These are phyloP conservation scores for Coemansia sp. DNA, from an alignment of 192 early-diverging fungal species.

Conservation along the genomic window DNA sequence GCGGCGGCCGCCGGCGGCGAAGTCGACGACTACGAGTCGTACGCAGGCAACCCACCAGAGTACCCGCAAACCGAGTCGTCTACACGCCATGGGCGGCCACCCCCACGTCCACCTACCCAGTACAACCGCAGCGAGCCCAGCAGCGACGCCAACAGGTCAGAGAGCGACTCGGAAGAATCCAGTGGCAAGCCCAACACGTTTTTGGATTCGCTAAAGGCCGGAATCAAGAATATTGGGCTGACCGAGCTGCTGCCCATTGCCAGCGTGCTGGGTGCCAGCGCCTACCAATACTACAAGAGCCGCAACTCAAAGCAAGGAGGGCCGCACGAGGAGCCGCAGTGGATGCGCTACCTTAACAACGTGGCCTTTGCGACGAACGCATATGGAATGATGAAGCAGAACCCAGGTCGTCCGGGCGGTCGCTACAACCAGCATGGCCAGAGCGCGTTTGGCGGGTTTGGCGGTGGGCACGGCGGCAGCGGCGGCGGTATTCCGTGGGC, in stretches of 20 bases:
- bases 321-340: constrained; percentile 26
- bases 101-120: constrained; percentile 6
- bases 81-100: constrained; percentile 3
- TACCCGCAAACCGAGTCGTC: constrained; percentile 3
- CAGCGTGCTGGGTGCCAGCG: constrained; percentile 21
- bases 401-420: background rate
- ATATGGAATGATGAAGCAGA: constrained; percentile 8
- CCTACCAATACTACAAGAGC: constrained; percentile 29
- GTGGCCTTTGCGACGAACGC: constrained; percentile 22
- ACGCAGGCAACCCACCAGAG: constrained; percentile 1
- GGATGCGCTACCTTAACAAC: constrained; percentile 28
- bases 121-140: constrained; percentile 2
- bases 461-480: background rate
- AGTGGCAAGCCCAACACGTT: constrained; percentile 12
- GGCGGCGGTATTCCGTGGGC: constrained; percentile 21
- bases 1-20: constrained; percentile 3
- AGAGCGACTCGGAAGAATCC: constrained; percentile 20
- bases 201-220: constrained; percentile 30
- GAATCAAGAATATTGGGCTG: constrained; percentile 20
- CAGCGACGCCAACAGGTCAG: constrained; percentile 8
- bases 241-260: constrained; percentile 28
- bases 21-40: constrained; percentile 17
- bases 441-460: background rate
- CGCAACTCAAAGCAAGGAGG: constrained; percentile 5
- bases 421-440: background rate